A percentile compares a stretch with the other conserved stretches of the same genome.
phyloP scores from a whole-genome alignment of 345 rosid species.

The Acer campestre region DNA sequence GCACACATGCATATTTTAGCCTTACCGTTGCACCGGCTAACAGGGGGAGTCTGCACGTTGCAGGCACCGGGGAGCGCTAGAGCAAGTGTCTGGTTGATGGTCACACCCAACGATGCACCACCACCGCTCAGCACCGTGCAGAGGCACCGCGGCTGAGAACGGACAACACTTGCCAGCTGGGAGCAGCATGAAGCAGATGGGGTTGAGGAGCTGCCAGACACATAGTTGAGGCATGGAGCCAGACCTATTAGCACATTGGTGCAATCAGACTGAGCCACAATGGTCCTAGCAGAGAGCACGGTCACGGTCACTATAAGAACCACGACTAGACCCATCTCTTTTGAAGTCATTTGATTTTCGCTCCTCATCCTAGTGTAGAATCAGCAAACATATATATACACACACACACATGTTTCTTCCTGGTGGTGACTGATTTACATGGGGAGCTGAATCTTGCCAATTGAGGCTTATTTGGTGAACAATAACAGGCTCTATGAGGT shows the following conservation, averaged over 20 bases:
- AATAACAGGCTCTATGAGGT: constrained; percentile 8
- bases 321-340: constrained; percentile 10
- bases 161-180: constrained; percentile 48
- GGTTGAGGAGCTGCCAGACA: constrained; percentile 40
- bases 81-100: constrained; percentile 54
- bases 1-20: background rate
- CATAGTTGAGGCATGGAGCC: constrained; percentile 49
- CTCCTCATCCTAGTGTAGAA: background rate
- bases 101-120: constrained; percentile 43
- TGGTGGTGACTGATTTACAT: background rate
- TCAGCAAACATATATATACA: background rate
- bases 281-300: constrained; percentile 29
- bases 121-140: constrained; percentile 44
- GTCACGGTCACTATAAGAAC: constrained; percentile 31
- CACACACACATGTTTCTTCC: background rate
- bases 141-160: constrained; percentile 53
- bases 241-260: constrained; percentile 38
- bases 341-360: constrained; percentile 25
- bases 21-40: constrained; percentile 51
- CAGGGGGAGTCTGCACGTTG: constrained; percentile 55
- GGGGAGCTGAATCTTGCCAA: background rate
- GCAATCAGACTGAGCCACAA: constrained; percentile 43
- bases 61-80: constrained; percentile 52
- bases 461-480: constrained; percentile 7
- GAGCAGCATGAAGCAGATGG: constrained; percentile 65